These are phyloP conservation scores for Blastobotrys mokoenaii DNA, from an alignment of 805 yeast species.

Conservation along the genomic window DNA sequence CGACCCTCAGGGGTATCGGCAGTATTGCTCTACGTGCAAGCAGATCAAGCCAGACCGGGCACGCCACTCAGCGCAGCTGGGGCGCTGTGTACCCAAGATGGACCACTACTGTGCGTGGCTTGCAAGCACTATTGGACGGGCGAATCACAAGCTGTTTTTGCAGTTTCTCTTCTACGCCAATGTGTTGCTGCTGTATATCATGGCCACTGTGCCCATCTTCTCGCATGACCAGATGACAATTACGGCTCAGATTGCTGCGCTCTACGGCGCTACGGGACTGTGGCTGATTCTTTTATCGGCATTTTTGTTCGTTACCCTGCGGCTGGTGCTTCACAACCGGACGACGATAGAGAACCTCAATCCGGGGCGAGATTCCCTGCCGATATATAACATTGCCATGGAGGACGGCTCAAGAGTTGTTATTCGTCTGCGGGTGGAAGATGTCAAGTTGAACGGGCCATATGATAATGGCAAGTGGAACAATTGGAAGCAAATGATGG, in stretches of 20 bases:
- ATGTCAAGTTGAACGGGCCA: slow-evolving; percentile 20
- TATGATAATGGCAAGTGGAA: slow-evolving; percentile 21
- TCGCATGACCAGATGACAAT: slow-evolving; percentile 23
- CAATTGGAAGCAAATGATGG: slow-evolving; percentile 24
- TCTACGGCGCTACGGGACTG: slow-evolving; percentile 38
- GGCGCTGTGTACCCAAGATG: slow-evolving; percentile 58
- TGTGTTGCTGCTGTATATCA: slow-evolving; percentile 32
- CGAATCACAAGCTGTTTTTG: slow-evolving; percentile 53
- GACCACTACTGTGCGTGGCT: slow-evolving; percentile 84
- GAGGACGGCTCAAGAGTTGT: slow-evolving; percentile 38
- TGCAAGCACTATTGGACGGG: slow-evolving; percentile 61
- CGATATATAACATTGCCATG: slow-evolving; percentile 26
- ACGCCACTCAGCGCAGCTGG: slow-evolving; percentile 55
- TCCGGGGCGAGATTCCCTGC: slow-evolving; percentile 11
- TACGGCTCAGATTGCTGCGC: slow-evolving; percentile 43
- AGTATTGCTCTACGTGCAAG: slow-evolving; percentile 63
- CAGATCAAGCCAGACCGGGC: slow-evolving; percentile 58
- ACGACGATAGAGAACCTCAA: slow-evolving; percentile 45
- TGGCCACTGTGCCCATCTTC: slow-evolving; percentile 32
- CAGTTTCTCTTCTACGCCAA: slow-evolving; percentile 35
- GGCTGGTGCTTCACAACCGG: slow-evolving; percentile 39
- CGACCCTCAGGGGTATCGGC: slow-evolving; percentile 65
- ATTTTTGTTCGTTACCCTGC: slow-evolving; percentile 36
- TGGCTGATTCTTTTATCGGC: slow-evolving; percentile 40
- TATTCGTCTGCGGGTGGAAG: slow-evolving; percentile 36